Base-by-base conservation (phyloP, 768 basidiomycete genomes). In the Suillus decipiens region DNA sequence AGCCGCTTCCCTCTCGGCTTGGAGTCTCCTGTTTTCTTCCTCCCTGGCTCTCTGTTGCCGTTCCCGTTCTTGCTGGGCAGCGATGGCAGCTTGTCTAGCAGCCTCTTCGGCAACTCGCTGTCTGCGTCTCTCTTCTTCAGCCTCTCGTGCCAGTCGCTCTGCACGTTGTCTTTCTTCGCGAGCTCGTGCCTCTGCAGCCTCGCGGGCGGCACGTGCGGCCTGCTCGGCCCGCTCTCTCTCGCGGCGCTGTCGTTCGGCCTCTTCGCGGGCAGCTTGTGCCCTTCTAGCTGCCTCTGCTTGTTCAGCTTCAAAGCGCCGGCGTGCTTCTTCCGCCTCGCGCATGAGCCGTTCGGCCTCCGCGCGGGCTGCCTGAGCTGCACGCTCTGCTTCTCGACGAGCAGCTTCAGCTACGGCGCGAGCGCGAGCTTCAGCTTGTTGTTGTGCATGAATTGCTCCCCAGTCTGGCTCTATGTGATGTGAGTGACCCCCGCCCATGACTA, bases 401-500 rank as follows among this genome's bases (percentile, higher is more conserved):
- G 51, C 50, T 54, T 63, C 33, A 8, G 66, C 65, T 62, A 43
- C 17, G 24, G 55, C 55, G 10, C 55, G 55, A 24, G 37, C 55
- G 2, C 39, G 37, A 39, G 56, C 59, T 60, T 75, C 73, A 0
- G 65, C 69, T 34, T 57, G 66, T 3, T 33, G 62, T 59, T 64
- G 68, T 39, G 64, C 28, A 43, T 28, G 69, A 19, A 70, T 73
- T 34, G 70, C 68, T 9, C 36, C 60, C 67, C 73, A 72, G 11
- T 69, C 63, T 0, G 67, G 72, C 55, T 70, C 70, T 4, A 53
- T 60, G 34, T 73, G 68, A 28, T 45, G 68, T 11, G 73, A 73
- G n/a, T 70, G 67, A 11, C 65, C 64, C 22, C 68, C 72, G 14
- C 73, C 73, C 72, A 75, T 75, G 37, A 28, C 9, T 41, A 11